Evolutionary conservation across 306 rosid species (phyloP).

Genomic region (Citrullus colocynthis): DNA sequence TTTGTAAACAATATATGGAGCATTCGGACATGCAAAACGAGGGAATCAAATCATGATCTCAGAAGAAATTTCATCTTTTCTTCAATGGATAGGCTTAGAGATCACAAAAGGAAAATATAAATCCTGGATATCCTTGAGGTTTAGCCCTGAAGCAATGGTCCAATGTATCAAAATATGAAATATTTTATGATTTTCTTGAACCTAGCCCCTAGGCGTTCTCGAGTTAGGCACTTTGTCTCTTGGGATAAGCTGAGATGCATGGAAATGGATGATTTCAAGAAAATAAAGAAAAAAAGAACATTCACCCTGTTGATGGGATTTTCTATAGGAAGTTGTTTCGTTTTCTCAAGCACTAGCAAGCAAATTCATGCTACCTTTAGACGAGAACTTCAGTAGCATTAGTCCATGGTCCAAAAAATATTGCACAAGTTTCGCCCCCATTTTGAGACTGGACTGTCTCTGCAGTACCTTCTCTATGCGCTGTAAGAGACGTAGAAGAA

Average conservation of each 20-base stretch:
- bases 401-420: conserved; percentile 29
- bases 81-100: not conserved
- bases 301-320: conserved; percentile 10
- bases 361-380: conserved; percentile 36
- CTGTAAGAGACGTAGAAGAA: conserved; percentile 14
- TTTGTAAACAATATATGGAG: not conserved
- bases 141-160: not conserved
- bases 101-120: not conserved
- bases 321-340: not conserved
- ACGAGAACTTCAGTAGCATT: conserved; percentile 17
- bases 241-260: not conserved
- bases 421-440: conserved; percentile 44
- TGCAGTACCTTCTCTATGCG: conserved; percentile 50
- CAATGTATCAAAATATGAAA: not conserved
- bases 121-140: not conserved
- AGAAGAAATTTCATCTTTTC: not conserved
- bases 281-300: not conserved
- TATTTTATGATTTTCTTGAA: not conserved
- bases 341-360: not conserved
- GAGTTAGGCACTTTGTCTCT: not conserved
- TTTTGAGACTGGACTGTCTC: conserved; percentile 58
- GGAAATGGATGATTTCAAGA: not conserved
- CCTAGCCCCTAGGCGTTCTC: not conserved
- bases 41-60: not conserved
- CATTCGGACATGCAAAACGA: not conserved